A percentile compares a stretch with the other conserved stretches of the same genome.
Evolutionary conservation across 139 green algal genomes (phyloP).

Genomic region (Chlamydomonas applanata): DNA sequence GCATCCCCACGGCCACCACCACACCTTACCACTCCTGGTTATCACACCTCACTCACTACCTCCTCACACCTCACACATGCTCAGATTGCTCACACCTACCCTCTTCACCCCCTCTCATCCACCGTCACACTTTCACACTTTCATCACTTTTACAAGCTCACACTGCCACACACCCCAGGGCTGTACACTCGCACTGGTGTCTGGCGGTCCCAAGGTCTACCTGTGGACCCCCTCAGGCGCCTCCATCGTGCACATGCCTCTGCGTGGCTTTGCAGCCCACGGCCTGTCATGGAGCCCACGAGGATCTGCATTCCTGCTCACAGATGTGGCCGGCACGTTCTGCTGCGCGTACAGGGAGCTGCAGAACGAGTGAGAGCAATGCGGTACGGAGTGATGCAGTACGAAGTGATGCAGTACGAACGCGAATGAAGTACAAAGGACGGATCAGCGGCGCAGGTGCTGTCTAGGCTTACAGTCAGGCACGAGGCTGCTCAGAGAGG

Average conservation of each 20-base stretch:
- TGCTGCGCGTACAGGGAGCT: conserved; percentile 60
- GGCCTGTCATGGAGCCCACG: conserved; percentile 58
- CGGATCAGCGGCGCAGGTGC: too few species aligned
- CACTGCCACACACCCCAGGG: conserved; percentile 15
- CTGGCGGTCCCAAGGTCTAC: conserved; percentile 61
- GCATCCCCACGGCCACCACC: too few species aligned
- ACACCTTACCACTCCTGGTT: too few species aligned
- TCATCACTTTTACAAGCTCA: background rate
- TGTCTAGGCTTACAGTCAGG: too few species aligned
- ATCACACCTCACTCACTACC: background rate
- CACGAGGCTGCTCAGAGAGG: too few species aligned
- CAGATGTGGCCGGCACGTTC: conserved; percentile 54
- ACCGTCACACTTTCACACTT: background rate
- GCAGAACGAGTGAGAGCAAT: too few species aligned
- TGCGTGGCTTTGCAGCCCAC: conserved; percentile 59
- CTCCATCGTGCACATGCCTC: conserved; percentile 78
- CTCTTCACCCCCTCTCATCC: background rate
- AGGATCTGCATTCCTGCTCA: conserved; percentile 46
- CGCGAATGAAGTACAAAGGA: too few species aligned
- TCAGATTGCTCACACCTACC: background rate
- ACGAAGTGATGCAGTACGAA: too few species aligned
- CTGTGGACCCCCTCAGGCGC: conserved; percentile 80
- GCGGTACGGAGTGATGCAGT: too few species aligned
- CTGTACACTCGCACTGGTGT: conserved; percentile 54
- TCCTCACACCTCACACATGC: background rate